phyloP scores from a whole-genome alignment of 805 yeast species.

The Saturnispora diversa region DNA sequence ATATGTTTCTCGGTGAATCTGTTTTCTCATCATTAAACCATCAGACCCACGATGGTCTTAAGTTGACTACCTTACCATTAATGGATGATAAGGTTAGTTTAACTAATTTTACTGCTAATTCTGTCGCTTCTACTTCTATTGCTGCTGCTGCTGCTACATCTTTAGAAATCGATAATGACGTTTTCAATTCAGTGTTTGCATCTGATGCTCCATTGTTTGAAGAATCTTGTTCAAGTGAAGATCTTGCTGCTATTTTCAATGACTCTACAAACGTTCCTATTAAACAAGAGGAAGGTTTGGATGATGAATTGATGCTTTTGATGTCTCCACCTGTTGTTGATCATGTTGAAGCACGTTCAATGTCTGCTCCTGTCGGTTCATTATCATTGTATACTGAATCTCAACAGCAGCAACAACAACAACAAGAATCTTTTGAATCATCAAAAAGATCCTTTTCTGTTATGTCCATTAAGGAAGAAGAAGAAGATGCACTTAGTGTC shows the following conservation, averaged over 20 bases:
- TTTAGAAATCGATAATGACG: constrained; percentile 43
- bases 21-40: constrained; percentile 7
- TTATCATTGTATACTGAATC: constrained; percentile 6
- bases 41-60: not conserved
- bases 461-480: constrained; percentile 10
- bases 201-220: constrained; percentile 54
- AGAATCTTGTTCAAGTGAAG: constrained; percentile 1
- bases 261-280: not conserved
- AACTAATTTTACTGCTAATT: no score
- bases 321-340: constrained; percentile 1
- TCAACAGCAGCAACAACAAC: not conserved
- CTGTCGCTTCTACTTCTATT: no score
- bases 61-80: not conserved
- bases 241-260: constrained; percentile 20
- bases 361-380: constrained; percentile 10
- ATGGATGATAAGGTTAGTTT: constrained; percentile 2
- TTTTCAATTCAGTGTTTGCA: constrained; percentile 43
- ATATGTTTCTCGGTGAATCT: constrained; percentile 9
- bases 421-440: not conserved
- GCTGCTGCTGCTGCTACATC: constrained; percentile 21
- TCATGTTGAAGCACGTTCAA: constrained; percentile 9
- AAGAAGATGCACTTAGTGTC: not conserved
- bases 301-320: constrained; percentile 1
- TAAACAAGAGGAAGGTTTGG: constrained; percentile 9
- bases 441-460: constrained; percentile 23